phyloP scores from a whole-genome alignment of 1,284 basidiomycete genomes.

The Trametes versicolor region DNA sequence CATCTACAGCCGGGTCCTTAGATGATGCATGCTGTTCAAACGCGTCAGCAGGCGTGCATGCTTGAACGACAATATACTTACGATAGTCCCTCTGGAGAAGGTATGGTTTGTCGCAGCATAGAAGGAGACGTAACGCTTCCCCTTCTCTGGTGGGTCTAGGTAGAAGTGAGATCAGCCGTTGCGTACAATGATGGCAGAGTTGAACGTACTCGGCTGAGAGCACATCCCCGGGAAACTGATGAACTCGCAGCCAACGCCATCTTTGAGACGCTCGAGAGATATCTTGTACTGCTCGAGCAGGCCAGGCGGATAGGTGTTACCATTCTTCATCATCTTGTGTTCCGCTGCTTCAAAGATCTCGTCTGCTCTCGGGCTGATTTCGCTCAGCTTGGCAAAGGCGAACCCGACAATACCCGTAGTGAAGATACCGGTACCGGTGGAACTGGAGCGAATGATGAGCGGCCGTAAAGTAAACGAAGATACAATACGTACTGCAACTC shows the following conservation, averaged over 20 bases:
- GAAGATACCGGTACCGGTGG: constrained; percentile 41
- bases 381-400: constrained; percentile 38
- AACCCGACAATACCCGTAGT: constrained; percentile 43
- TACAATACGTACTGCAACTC: constrained; percentile 44
- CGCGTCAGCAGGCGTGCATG: not conserved
- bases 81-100: constrained; percentile 53
- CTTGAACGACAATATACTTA: not conserved
- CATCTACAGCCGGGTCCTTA: constrained; percentile 51
- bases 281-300: constrained; percentile 49
- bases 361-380: constrained; percentile 36
- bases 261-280: constrained; percentile 44
- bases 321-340: constrained; percentile 38
- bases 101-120: constrained; percentile 44
- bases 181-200: not conserved
- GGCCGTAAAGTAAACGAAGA: not conserved
- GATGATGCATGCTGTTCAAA: constrained; percentile 46
- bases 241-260: constrained; percentile 43
- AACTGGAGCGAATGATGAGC: constrained; percentile 27
- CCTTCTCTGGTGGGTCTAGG: constrained; percentile 42
- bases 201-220: constrained; percentile 39
- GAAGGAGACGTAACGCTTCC: constrained; percentile 48
- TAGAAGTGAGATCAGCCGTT: too few species aligned
- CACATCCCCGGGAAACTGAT: constrained; percentile 40
- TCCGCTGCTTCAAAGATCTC: constrained; percentile 42
- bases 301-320: constrained; percentile 41